Evolutionary conservation across 257 asterid genomes (phyloP).

Genomic region (Solanum rostratum): DNA sequence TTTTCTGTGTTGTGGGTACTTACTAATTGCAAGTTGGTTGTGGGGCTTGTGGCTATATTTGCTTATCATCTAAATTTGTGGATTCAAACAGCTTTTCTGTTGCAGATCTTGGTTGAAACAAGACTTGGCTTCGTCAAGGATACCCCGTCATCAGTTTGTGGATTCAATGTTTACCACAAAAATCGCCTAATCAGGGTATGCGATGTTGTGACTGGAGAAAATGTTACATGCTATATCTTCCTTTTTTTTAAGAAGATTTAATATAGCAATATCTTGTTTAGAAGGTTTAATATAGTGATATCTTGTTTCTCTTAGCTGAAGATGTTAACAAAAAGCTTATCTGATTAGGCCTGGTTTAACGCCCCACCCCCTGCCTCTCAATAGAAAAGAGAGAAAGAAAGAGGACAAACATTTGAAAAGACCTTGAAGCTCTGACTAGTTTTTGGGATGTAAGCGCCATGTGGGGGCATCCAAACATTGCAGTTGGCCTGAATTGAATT

Average conservation of each 20-base stretch:
- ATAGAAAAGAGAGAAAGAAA: neutral
- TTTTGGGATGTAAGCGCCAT: neutral
- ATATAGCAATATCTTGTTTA: neutral
- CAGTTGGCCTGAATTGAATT: neutral
- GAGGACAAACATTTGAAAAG: neutral
- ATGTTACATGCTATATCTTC: neutral
- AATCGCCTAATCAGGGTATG: conserved; percentile 89
- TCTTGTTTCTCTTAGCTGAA: neutral
- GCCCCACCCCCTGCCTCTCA: neutral
- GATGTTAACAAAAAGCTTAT: neutral
- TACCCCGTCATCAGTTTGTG: conserved; percentile 58
- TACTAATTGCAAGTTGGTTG: neutral
- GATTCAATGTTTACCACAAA: conserved; percentile 87
- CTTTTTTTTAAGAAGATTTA: neutral
- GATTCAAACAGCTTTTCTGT: neutral
- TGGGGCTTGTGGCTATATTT: neutral
- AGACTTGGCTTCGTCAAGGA: conserved; percentile 76
- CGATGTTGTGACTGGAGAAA: neutral
- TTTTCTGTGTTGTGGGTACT: neutral
- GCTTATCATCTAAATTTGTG: neutral
- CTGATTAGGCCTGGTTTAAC: neutral
- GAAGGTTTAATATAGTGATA: neutral
- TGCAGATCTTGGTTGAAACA: conserved; percentile 55
- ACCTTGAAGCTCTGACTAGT: neutral
- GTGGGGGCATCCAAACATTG: neutral